phyloP scores from a whole-genome alignment of 2,329 filamentous ascomycete genomes.

The Dothistroma pini region DNA sequence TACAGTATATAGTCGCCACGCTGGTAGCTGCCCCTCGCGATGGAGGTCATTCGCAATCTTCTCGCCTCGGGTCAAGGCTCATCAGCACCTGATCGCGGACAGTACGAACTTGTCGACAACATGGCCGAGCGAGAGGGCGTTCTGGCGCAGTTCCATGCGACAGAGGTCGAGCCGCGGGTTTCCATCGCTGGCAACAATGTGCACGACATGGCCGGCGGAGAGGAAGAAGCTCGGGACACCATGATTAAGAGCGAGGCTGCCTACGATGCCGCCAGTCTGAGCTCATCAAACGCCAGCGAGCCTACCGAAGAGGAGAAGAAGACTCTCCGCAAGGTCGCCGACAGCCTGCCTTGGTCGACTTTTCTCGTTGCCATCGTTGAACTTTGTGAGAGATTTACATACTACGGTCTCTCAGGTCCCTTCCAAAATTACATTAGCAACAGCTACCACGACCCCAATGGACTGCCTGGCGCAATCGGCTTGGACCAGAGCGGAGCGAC shows the following conservation, averaged over 20 bases:
- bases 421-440: constrained; percentile 48
- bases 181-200: neutral
- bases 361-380: constrained; percentile 24
- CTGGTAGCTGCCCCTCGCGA: constrained; percentile 1
- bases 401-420: constrained; percentile 30
- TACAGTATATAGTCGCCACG: neutral
- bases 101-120: constrained; percentile 18
- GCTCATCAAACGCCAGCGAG: constrained; percentile 24
- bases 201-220: constrained; percentile 1
- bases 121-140: neutral
- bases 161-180: neutral
- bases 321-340: constrained; percentile 43
- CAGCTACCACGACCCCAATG: constrained; percentile 37
- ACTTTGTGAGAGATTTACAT: constrained; percentile 27
- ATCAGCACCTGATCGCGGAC: constrained; percentile 10
- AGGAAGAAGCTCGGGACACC: neutral
- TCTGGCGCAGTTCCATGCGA: neutral
- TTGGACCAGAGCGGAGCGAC: constrained; percentile 41
- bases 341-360: constrained; percentile 39
- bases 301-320: constrained; percentile 42
- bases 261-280: neutral
- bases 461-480: constrained; percentile 30
- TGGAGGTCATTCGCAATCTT: constrained; percentile 13
- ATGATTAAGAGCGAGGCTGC: neutral
- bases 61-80: constrained; percentile 3